Conservation (phyloP, 257 asterid genomes). For the Anisodus tanguticus region DNA sequence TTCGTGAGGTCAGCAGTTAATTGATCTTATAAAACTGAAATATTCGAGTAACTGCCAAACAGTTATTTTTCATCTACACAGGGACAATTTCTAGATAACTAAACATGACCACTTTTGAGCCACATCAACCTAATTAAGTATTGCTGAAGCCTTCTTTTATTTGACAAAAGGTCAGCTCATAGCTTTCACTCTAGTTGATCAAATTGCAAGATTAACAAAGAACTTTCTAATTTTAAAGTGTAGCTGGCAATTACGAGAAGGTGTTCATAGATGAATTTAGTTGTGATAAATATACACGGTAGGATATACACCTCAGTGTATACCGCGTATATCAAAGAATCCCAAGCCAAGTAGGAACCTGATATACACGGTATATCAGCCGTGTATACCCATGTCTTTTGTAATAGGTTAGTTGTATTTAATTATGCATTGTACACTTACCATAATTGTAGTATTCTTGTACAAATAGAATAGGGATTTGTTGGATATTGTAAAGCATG, state of each 20-base stretch:
- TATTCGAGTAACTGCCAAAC: not conserved
- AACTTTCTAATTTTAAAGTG: not conserved
- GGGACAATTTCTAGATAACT: constrained; percentile 6
- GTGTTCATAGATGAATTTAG: not conserved
- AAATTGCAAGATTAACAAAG: not conserved
- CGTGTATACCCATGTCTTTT: too few species aligned
- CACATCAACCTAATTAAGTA: not conserved
- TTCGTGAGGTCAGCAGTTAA: not conserved
- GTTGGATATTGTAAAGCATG: too few species aligned
- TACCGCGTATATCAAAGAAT: too few species aligned
- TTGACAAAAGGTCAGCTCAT: not conserved
- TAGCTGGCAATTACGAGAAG: not conserved
- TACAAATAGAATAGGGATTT: too few species aligned
- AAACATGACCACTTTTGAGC: not conserved
- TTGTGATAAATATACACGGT: too few species aligned
- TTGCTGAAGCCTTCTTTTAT: not conserved
- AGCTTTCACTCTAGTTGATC: not conserved
- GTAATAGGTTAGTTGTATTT: too few species aligned
- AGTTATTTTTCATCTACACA: not conserved
- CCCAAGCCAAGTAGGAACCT: too few species aligned
- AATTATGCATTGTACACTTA: too few species aligned
- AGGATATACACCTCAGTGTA: too few species aligned
- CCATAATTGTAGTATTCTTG: too few species aligned
- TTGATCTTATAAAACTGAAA: not conserved
- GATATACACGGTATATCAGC: too few species aligned